These are phyloP conservation scores for Monilinia laxa DNA, from an alignment of 2,329 filamentous ascomycete species.

Conservation along the genomic window DNA sequence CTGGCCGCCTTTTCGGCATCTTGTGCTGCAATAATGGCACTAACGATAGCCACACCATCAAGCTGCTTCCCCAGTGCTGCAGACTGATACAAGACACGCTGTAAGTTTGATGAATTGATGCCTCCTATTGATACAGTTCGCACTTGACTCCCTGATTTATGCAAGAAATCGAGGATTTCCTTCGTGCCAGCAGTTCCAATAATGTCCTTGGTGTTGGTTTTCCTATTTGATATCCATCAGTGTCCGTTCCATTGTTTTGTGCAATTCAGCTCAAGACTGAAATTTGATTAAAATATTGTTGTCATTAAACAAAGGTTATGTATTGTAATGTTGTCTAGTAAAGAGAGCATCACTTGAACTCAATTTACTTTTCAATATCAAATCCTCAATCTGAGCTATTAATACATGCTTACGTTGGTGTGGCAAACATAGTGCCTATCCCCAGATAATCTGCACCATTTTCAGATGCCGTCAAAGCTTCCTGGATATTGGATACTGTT, in stretches of 20 bases:
- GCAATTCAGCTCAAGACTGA: neutral
- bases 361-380: neutral
- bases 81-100: slow-evolving; percentile 72
- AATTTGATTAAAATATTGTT: neutral
- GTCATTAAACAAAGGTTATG: neutral
- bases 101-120: slow-evolving; percentile 73
- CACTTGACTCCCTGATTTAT: slow-evolving; percentile 42
- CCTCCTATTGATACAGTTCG: slow-evolving; percentile 85
- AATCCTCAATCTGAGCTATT: neutral
- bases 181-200: slow-evolving; percentile 72
- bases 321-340: neutral
- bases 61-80: slow-evolving; percentile 55
- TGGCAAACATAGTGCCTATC: slow-evolving; percentile 86
- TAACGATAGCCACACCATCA: slow-evolving; percentile 84
- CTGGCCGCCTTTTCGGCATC: slow-evolving; percentile 65
- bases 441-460: slow-evolving; percentile 88
- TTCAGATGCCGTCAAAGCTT: slow-evolving; percentile 69
- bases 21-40: slow-evolving; percentile 74
- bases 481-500: slow-evolving; percentile 71
- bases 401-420: slow-evolving; percentile 59
- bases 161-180: slow-evolving; percentile 62
- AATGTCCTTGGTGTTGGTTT: slow-evolving; percentile 82
- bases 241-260: neutral
- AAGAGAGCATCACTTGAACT: neutral
- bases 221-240: slow-evolving; percentile 49